These are phyloP conservation scores for Henckelia pumila DNA, from an alignment of 257 asterid species.

Conservation along the genomic window DNA sequence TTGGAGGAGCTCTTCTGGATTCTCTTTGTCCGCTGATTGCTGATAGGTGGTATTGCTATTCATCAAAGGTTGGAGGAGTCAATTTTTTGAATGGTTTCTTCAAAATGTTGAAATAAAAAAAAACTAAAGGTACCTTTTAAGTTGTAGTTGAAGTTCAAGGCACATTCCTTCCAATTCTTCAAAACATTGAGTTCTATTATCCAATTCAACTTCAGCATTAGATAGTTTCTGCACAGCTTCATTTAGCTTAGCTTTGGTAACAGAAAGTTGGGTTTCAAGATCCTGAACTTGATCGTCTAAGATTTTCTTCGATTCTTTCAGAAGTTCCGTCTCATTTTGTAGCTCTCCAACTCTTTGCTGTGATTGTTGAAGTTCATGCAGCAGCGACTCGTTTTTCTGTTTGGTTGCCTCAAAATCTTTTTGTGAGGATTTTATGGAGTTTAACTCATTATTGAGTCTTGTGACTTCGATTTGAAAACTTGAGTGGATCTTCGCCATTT, in stretches of 20 bases:
- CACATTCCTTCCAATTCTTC: conserved; percentile 74
- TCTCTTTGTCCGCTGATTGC: conserved; percentile 28
- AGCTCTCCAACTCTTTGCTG: conserved; percentile 27
- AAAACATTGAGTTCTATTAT: conserved; percentile 56
- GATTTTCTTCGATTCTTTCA: conserved; percentile 48
- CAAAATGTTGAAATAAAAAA: neutral
- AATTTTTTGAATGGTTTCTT: neutral
- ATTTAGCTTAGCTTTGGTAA: conserved; percentile 41
- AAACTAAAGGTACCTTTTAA: conserved; percentile 51
- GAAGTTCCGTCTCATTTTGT: conserved; percentile 35
- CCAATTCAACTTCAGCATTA: conserved; percentile 67
- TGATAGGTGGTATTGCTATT: conserved; percentile 39
- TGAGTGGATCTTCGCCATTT: conserved; percentile 49
- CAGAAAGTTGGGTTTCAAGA: conserved; percentile 62
- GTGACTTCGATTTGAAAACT: conserved; percentile 42
- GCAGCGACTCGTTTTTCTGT: conserved; percentile 30
- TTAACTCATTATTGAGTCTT: conserved; percentile 46
- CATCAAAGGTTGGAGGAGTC: conserved; percentile 4
- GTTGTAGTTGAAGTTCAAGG: conserved; percentile 84
- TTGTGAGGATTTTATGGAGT: conserved; percentile 26
- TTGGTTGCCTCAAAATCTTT: conserved; percentile 28
- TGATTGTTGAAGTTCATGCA: conserved; percentile 34
- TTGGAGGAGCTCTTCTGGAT: conserved; percentile 50
- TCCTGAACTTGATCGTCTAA: conserved; percentile 68
- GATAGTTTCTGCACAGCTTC: conserved; percentile 56